These are phyloP conservation scores for Aspergillus avenaceus DNA, from an alignment of 495 filamentous ascomycete species.

Conservation along the genomic window DNA sequence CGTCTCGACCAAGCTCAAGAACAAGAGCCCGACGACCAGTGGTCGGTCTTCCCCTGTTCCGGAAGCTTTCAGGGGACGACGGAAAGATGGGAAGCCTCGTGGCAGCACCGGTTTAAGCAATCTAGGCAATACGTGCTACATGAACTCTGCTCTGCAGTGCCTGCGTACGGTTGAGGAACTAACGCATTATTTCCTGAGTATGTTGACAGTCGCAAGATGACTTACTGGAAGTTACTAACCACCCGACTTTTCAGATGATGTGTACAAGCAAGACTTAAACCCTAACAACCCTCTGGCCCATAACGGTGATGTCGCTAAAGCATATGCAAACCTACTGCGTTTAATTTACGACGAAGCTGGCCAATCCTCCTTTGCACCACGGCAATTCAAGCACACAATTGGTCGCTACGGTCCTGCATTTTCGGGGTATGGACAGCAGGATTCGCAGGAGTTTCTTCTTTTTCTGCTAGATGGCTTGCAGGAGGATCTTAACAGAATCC, in stretches of 20 bases:
- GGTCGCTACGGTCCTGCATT: slow-evolving; percentile 78
- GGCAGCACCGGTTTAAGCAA: slow-evolving; percentile 83
- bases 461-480: slow-evolving; percentile 93
- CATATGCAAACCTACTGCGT: slow-evolving; percentile 70
- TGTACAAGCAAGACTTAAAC: slow-evolving; percentile 77
- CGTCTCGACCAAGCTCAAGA: slow-evolving; percentile 30
- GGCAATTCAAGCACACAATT: slow-evolving; percentile 74
- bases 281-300: slow-evolving; percentile 76
- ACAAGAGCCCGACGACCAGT: slow-evolving; percentile 36
- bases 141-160: slow-evolving; percentile 96
- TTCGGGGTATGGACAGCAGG: slow-evolving; percentile 93
- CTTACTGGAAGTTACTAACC: slow-evolving; percentile 18
- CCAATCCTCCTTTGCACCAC: slow-evolving; percentile 62
- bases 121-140: slow-evolving; percentile 96
- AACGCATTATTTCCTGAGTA: slow-evolving; percentile 80
- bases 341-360: slow-evolving; percentile 60
- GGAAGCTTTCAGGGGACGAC: slow-evolving; percentile 56
- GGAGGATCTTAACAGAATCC: slow-evolving; percentile 88
- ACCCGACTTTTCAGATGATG: slow-evolving; percentile 43
- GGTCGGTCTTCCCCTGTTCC: slow-evolving; percentile 65
- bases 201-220: slow-evolving; percentile 18
- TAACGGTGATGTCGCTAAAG: slow-evolving; percentile 74
- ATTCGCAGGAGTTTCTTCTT: slow-evolving; percentile 96
- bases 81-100: slow-evolving; percentile 58
- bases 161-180: slow-evolving; percentile 87